These are phyloP conservation scores for Blastobotrys americana DNA, from an alignment of 805 yeast species.

Conservation along the genomic window DNA sequence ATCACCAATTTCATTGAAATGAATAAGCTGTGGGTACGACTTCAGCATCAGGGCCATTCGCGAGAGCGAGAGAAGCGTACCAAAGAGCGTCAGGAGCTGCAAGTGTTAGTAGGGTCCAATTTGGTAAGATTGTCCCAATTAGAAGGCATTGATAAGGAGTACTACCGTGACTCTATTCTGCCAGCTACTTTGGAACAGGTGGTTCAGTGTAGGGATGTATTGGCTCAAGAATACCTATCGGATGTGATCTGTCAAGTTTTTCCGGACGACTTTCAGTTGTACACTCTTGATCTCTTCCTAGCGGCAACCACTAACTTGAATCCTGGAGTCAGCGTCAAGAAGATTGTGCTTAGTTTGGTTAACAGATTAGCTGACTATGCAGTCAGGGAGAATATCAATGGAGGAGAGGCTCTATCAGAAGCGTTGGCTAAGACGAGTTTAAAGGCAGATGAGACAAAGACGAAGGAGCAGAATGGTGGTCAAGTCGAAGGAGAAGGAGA, in stretches of 20 bases:
- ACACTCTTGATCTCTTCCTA: constrained; percentile 61
- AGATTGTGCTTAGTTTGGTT: constrained; percentile 61
- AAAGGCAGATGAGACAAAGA: constrained; percentile 9
- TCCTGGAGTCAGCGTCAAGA: constrained; percentile 62
- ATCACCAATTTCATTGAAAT: constrained; percentile 87
- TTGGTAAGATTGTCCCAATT: constrained; percentile 82
- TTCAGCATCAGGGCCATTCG: constrained; percentile 92
- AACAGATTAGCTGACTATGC: constrained; percentile 40
- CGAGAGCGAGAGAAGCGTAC: constrained; percentile 68
- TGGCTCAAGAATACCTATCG: constrained; percentile 86
- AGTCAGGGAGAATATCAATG: constrained; percentile 16
- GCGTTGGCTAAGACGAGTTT: constrained; percentile 10
- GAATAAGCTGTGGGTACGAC: constrained; percentile 96
- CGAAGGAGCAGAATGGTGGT: constrained; percentile 5
- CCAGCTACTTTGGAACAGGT: constrained; percentile 85
- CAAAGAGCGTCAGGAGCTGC: constrained; percentile 78
- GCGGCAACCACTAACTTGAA: constrained; percentile 58
- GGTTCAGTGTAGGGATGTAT: constrained; percentile 80
- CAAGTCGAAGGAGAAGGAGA: constrained; percentile 11
- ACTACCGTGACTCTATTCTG: constrained; percentile 45
- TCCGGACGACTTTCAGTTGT: constrained; percentile 84
- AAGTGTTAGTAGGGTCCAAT: constrained; percentile 88
- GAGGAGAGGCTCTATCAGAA: not conserved
- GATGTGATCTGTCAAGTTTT: constrained; percentile 92
- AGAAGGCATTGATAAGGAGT: constrained; percentile 52